These are phyloP conservation scores for Sclerotinia glacialis DNA, from an alignment of 2,329 filamentous ascomycete genomes.

Conservation along the genomic window DNA sequence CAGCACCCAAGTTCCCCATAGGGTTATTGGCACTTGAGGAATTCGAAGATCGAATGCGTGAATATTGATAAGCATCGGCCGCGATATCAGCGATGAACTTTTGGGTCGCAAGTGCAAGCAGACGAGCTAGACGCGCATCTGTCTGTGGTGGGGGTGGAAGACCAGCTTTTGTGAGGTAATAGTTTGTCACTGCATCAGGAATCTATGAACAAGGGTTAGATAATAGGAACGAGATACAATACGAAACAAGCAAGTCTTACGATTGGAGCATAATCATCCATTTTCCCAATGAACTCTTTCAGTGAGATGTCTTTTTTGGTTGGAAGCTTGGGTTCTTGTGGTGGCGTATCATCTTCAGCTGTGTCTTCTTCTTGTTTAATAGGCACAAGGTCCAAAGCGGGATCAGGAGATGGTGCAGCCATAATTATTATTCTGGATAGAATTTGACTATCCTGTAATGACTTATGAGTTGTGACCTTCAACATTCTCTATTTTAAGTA, in stretches of 20 bases:
- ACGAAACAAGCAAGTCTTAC: constrained; percentile 52
- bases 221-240: constrained; percentile 14
- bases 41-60: constrained; percentile 89
- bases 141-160: constrained; percentile 90
- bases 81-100: constrained; percentile 98
- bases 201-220: constrained; percentile 58
- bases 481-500: constrained; percentile 3
- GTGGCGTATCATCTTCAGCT: constrained; percentile 48
- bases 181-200: constrained; percentile 93
- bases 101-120: constrained; percentile 95
- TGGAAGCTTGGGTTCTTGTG: constrained; percentile 61
- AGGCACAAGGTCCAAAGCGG: constrained; percentile 36
- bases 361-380: constrained; percentile 35
- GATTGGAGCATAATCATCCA: constrained; percentile 97
- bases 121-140: constrained; percentile 82
- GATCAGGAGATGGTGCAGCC: constrained; percentile 39
- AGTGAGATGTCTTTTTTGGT: constrained; percentile 89
- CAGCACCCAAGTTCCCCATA: constrained; percentile 80
- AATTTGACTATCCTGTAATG: constrained; percentile 11
- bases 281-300: constrained; percentile 89
- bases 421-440: constrained; percentile 29
- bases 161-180: constrained; percentile 95
- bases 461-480: not conserved
- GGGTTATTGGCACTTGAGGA: constrained; percentile 83
- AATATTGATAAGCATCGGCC: constrained; percentile 96